Evolutionary conservation across 768 basidiomycete species (phyloP).

Genomic region (Auricularia sp.): DNA sequence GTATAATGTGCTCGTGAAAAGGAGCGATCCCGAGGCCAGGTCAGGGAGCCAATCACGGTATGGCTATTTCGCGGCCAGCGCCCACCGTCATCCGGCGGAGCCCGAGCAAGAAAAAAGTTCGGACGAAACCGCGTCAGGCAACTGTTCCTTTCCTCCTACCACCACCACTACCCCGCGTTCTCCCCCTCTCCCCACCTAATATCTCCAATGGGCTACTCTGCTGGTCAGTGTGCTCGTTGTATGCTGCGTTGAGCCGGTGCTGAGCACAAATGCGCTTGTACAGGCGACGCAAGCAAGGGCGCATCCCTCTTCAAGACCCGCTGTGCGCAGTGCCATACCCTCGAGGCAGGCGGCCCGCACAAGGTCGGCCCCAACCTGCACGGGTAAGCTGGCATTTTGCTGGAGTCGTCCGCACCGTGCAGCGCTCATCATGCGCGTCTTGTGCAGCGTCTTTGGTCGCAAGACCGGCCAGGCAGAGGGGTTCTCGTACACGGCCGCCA

Average conservation of each 20-base stretch:
- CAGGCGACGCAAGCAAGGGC: constrained; percentile 84
- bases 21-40: too few relatives aligned
- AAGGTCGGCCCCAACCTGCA: constrained; percentile 94
- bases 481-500: constrained; percentile 89
- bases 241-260: not conserved
- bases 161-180: not conserved
- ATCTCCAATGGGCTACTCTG: not conserved
- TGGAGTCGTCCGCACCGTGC: not conserved
- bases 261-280: not conserved
- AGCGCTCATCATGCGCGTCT: not conserved
- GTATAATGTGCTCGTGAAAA: too few relatives aligned
- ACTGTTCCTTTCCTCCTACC: too few relatives aligned
- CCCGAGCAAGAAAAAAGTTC: too few relatives aligned
- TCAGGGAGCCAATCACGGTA: too few relatives aligned
- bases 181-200: not conserved
- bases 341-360: constrained; percentile 64
- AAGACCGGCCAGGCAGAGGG: constrained; percentile 77
- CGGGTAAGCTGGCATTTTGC: constrained; percentile 43
- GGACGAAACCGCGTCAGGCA: too few relatives aligned
- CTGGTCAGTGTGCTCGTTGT: not conserved
- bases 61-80: too few relatives aligned
- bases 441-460: constrained; percentile 63
- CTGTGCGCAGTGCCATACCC: constrained; percentile 89
- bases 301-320: constrained; percentile 95
- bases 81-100: too few relatives aligned